A percentile compares a stretch with the other conserved stretches of the same genome.
Evolutionary conservation across 495 filamentous ascomycete species (phyloP).

Genomic region (Penicillium cataractarum): DNA sequence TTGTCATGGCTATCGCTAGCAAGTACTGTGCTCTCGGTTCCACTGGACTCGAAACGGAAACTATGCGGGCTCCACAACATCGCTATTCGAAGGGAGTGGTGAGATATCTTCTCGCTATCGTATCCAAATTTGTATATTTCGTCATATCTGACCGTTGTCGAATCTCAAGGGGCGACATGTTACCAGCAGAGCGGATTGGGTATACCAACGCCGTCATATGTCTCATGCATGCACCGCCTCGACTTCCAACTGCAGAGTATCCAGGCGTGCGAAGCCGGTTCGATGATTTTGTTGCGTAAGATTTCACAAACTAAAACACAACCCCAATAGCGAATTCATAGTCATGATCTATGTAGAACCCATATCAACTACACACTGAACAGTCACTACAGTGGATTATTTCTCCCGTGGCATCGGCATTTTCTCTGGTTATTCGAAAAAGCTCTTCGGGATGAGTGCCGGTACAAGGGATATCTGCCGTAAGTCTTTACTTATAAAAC

Average conservation of each 20-base stretch:
- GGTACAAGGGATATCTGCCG: conserved; percentile 58
- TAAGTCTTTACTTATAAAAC: conserved; percentile 6
- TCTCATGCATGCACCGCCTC: conserved; percentile 47
- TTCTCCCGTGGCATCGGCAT: conserved; percentile 71
- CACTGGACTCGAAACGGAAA: background rate
- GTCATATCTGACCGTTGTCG: background rate
- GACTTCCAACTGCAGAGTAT: conserved; percentile 40
- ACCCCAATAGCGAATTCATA: background rate
- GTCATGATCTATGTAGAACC: conserved; percentile 29
- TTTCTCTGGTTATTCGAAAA: conserved; percentile 63
- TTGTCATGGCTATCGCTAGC: background rate
- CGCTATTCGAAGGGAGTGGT: conserved; percentile 11
- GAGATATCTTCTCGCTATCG: background rate
- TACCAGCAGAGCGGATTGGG: conserved; percentile 34
- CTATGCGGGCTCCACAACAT: background rate
- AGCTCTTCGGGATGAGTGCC: conserved; percentile 68
- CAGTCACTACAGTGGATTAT: conserved; percentile 43
- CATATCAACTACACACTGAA: conserved; percentile 53
- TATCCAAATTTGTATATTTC: background rate
- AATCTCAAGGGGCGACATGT: conserved; percentile 42
- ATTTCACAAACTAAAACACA: too few relatives aligned
- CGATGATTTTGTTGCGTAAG: conserved; percentile 59
- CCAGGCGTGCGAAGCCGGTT: conserved; percentile 54
- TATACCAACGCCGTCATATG: conserved; percentile 55
- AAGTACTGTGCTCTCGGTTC: background rate